These are phyloP conservation scores for Chaetomium olivaceum DNA, from an alignment of 2,329 filamentous ascomycete species.

Conservation along the genomic window DNA sequence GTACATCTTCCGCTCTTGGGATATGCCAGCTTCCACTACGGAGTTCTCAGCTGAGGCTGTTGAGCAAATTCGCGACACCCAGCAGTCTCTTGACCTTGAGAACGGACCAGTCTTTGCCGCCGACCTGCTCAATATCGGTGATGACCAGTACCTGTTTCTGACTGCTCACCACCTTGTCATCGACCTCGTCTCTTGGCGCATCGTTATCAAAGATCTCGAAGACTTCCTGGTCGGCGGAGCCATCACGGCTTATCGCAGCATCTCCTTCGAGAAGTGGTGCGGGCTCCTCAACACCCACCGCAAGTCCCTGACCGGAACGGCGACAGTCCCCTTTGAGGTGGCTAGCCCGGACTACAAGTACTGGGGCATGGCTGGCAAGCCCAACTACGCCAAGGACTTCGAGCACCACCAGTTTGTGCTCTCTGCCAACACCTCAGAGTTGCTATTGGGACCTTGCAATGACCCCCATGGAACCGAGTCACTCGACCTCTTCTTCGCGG, in stretches of 20 bases:
- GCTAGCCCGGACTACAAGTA: constrained; percentile 22
- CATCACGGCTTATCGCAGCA: constrained; percentile 21
- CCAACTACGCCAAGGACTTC: constrained; percentile 27
- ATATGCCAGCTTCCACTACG: neutral
- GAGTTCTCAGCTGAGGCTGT: constrained; percentile 9
- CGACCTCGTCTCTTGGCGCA: constrained; percentile 48
- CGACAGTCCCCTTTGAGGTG: constrained; percentile 14
- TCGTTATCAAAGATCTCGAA: constrained; percentile 46
- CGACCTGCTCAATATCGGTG: constrained; percentile 25
- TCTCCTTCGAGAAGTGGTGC: constrained; percentile 42
- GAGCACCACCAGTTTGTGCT: constrained; percentile 41
- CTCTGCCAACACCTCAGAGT: constrained; percentile 37
- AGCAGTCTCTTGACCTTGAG: constrained; percentile 23
- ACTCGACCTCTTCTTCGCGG: constrained; percentile 42
- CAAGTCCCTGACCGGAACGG: constrained; percentile 9
- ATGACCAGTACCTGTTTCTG: constrained; percentile 34
- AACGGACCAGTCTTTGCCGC: constrained; percentile 32
- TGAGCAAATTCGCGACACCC: constrained; percentile 29
- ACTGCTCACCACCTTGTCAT: constrained; percentile 42
- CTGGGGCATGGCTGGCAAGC: constrained; percentile 14
- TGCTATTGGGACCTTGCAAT: constrained; percentile 35
- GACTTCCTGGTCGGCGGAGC: constrained; percentile 33
- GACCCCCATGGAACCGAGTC: constrained; percentile 37
- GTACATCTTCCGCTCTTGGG: constrained; percentile 21
- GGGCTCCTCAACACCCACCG: constrained; percentile 38